Evolutionary conservation across 2,329 filamentous ascomycete species (phyloP).

Genomic region (Pyricularia sp.): DNA sequence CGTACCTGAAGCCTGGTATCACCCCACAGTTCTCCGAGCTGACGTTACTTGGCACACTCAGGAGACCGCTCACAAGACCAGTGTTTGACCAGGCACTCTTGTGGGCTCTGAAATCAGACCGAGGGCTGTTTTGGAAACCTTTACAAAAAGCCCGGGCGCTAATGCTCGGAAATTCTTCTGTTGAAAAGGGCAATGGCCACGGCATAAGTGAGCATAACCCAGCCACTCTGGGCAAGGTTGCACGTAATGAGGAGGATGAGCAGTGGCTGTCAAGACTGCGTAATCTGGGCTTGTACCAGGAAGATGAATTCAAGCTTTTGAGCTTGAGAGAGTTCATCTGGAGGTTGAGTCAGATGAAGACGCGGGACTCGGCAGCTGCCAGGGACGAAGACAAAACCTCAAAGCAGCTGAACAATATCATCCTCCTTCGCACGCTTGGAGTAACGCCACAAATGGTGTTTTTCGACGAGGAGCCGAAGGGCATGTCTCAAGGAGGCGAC

Average conservation of each 20-base stretch:
- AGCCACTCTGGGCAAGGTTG: slow-evolving; percentile 51
- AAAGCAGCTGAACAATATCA: slow-evolving; percentile 57
- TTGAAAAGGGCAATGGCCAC: slow-evolving; percentile 21
- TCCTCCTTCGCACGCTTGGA: slow-evolving; percentile 65
- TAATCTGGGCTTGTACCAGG: slow-evolving; percentile 69
- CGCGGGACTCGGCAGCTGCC: slow-evolving; percentile 33
- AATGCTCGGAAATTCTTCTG: slow-evolving; percentile 56
- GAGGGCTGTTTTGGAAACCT: slow-evolving; percentile 80
- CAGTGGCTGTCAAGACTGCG: slow-evolving; percentile 81
- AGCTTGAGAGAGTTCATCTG: slow-evolving; percentile 85
- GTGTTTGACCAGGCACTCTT: slow-evolving; percentile 78
- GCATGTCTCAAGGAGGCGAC: slow-evolving; percentile 23
- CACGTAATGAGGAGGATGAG: slow-evolving; percentile 86
- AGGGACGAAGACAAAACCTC: slow-evolving; percentile 19
- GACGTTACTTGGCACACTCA: slow-evolving; percentile 70
- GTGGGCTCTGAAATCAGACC: slow-evolving; percentile 78
- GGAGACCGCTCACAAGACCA: slow-evolving; percentile 67
- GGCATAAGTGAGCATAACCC: slow-evolving; percentile 42
- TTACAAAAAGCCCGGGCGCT: slow-evolving; percentile 54
- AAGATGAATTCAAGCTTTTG: slow-evolving; percentile 86
- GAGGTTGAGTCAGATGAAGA: slow-evolving; percentile 66
- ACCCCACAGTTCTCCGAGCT: slow-evolving; percentile 60
- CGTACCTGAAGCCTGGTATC: slow-evolving; percentile 70
- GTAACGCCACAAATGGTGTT: slow-evolving; percentile 84
- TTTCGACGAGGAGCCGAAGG: slow-evolving; percentile 68